A percentile compares a stretch with the other conserved stretches of the same genome.
These are phyloP conservation scores for Blastosporella zonata DNA, from an alignment of 1,284 basidiomycete genomes.

Conservation along the genomic window DNA sequence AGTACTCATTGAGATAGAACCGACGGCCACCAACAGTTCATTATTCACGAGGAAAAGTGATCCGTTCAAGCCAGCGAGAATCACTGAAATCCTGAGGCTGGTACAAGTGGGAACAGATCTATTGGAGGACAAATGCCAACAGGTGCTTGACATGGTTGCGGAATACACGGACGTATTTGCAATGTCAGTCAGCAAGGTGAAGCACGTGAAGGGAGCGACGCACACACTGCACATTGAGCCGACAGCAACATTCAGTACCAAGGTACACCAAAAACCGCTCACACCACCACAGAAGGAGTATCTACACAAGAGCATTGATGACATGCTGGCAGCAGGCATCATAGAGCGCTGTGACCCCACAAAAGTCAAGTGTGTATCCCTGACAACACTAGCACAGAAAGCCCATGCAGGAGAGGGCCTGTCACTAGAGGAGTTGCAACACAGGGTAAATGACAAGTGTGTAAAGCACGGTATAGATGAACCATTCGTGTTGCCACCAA, in stretches of 20 bases:
- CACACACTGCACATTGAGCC: conserved; percentile 25
- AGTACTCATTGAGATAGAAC: too few relatives aligned
- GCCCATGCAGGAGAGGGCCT: conserved; percentile 18
- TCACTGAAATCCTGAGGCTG: conserved; percentile 20
- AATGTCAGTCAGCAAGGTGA: conserved; percentile 27
- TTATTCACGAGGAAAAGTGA: conserved; percentile 19
- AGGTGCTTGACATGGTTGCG: conserved; percentile 16
- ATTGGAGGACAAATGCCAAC: conserved; percentile 9
- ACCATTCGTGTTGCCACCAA: not conserved
- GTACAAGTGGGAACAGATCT: conserved; percentile 25
- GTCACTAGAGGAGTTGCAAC: conserved; percentile 18
- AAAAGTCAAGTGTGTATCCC: conserved; percentile 20
- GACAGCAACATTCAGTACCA: conserved; percentile 20
- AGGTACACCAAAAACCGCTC: conserved; percentile 22
- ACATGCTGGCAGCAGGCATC: conserved; percentile 21
- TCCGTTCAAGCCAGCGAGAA: conserved; percentile 23
- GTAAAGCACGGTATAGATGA: conserved; percentile 8
- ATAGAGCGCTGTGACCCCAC: conserved; percentile 20
- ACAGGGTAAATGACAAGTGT: conserved; percentile 22
- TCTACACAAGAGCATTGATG: conserved; percentile 20
- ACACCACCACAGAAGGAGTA: conserved; percentile 28
- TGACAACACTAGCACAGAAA: conserved; percentile 20
- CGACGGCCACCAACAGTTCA: too few relatives aligned
- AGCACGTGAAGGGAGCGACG: conserved; percentile 19
- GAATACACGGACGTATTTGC: conserved; percentile 31